These are phyloP conservation scores for Candida smagusa DNA, from an alignment of 1,139 yeast genomes.

Conservation along the genomic window DNA sequence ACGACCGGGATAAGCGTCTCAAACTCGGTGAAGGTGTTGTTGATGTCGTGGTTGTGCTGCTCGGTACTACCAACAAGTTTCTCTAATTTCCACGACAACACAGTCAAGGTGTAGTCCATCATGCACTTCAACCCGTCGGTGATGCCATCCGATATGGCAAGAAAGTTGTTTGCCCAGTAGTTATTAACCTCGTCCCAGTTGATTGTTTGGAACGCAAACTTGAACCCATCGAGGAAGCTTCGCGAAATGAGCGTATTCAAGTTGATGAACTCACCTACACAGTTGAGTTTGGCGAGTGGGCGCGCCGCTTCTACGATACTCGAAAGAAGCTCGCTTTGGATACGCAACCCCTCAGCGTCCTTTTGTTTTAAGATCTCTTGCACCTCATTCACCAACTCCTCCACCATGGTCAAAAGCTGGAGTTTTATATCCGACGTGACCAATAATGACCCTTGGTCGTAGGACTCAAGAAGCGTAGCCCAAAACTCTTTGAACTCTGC, in stretches of 20 bases:
- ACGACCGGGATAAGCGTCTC: conserved; percentile 3
- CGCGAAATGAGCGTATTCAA: conserved; percentile 3
- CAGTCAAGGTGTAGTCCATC: conserved; percentile 25
- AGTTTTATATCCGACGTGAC: conserved; percentile 23
- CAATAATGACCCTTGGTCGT: conserved; percentile 8
- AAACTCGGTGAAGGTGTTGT: conserved; percentile 13
- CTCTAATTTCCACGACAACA: conserved; percentile 37
- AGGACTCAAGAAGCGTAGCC: conserved; percentile 3
- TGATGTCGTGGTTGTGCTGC: conserved; percentile 19
- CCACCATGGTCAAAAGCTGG: conserved; percentile 23
- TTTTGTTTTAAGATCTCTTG: conserved; percentile 10
- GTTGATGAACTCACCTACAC: conserved; percentile 26
- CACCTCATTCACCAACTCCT: conserved; percentile 21
- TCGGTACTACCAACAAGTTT: conserved; percentile 20
- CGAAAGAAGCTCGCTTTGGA: conserved; percentile 18
- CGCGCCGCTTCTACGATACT: conserved; percentile 14
- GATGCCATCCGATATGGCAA: conserved; percentile 13
- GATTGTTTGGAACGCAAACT: conserved; percentile 18
- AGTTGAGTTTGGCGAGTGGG: conserved; percentile 24
- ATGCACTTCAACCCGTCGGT: conserved; percentile 16
- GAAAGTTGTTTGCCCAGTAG: conserved; percentile 22
- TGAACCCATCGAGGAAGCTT: conserved; percentile 13
- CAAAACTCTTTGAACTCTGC: conserved; percentile 8
- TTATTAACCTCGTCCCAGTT: conserved; percentile 16
- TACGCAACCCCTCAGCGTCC: conserved; percentile 10